These are phyloP conservation scores for Euphorbia schlechtendalii DNA, from an alignment of 441 rosid genomes.

Conservation along the genomic window DNA sequence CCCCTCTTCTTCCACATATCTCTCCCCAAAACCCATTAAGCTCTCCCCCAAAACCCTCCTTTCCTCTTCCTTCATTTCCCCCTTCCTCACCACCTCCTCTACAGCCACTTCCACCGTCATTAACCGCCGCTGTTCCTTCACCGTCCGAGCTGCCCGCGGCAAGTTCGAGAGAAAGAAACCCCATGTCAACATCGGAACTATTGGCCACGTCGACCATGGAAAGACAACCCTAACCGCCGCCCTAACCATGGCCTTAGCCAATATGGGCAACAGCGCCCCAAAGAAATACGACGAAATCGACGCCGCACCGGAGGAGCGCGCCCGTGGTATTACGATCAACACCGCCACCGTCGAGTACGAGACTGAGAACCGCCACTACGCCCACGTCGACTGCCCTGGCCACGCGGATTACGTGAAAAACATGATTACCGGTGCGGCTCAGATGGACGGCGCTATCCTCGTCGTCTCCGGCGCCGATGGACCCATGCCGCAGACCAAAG, in stretches of 20 bases:
- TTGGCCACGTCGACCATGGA: constrained; percentile 98
- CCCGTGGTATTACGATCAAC: constrained; percentile 93
- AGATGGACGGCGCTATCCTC: too few relatives aligned
- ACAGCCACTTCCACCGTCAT: constrained; percentile 17
- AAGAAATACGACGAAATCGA: constrained; percentile 95
- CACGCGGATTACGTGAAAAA: too few relatives aligned
- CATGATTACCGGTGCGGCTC: too few relatives aligned
- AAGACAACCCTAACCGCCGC: constrained; percentile 97
- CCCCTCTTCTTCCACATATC: constrained; percentile 17
- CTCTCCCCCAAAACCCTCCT: constrained; percentile 28
- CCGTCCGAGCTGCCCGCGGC: constrained; percentile 83
- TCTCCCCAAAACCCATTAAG: constrained; percentile 18
- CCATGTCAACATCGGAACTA: constrained; percentile 91
- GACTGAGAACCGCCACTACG: constrained; percentile 83
- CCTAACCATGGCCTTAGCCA: constrained; percentile 89
- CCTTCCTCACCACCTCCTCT: constrained; percentile 24
- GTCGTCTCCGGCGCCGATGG: too few relatives aligned
- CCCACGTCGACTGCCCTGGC: too few relatives aligned
- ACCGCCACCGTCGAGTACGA: constrained; percentile 93
- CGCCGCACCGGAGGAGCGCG: constrained; percentile 96
- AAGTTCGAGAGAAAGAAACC: constrained; percentile 96
- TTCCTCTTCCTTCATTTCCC: constrained; percentile 40
- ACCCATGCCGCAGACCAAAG: constrained; percentile 89
- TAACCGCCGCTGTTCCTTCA: constrained; percentile 34
- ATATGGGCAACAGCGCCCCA: constrained; percentile 62